A percentile compares a stretch with the other conserved stretches of the same genome.
Evolutionary conservation across 495 filamentous ascomycete genomes (phyloP).

Genomic region (Trichocladium antarcticum): DNA sequence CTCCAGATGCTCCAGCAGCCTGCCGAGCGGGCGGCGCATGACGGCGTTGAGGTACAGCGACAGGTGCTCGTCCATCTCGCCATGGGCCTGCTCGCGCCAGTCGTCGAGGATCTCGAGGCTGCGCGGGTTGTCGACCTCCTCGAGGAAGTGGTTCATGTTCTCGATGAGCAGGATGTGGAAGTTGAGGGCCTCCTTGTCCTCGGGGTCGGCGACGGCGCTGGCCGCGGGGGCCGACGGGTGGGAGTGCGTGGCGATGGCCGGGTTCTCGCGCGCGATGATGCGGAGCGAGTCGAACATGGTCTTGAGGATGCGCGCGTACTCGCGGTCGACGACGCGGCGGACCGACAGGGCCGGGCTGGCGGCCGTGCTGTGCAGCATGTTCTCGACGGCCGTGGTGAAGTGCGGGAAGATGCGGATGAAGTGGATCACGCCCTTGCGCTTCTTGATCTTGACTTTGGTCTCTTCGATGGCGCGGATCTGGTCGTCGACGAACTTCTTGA

Average conservation of each 20-base stretch:
- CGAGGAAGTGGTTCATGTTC: constrained; percentile 95
- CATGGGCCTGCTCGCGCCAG: constrained; percentile 64
- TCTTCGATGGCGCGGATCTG: constrained; percentile 93
- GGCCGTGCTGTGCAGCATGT: constrained; percentile 58
- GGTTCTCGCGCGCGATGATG: constrained; percentile 89
- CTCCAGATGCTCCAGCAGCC: constrained; percentile 80
- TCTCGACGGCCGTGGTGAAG: constrained; percentile 70
- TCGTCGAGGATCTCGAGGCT: constrained; percentile 62
- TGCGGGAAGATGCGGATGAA: constrained; percentile 90
- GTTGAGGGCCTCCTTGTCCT: constrained; percentile 92
- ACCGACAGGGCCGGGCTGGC: constrained; percentile 51
- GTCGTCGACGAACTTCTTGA: constrained; percentile 84
- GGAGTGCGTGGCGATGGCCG: constrained; percentile 40
- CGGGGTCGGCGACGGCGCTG: constrained; percentile 42
- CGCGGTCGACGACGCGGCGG: constrained; percentile 67
- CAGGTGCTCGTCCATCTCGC: constrained; percentile 82
- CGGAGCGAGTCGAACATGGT: constrained; percentile 95
- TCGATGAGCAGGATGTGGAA: constrained; percentile 95
- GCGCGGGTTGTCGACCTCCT: constrained; percentile 68
- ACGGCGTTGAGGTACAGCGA: constrained; percentile 75
- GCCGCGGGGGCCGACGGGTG: neutral
- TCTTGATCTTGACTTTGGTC: constrained; percentile 98
- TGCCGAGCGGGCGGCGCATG: constrained; percentile 78
- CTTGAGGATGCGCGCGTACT: constrained; percentile 80
- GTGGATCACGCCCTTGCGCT: constrained; percentile 87